Evolutionary conservation across 192 early-diverging fungal genomes (phyloP), one percentile per base, ranked within the genome.

Genomic region (Cladochytrium replicatum): DNA sequence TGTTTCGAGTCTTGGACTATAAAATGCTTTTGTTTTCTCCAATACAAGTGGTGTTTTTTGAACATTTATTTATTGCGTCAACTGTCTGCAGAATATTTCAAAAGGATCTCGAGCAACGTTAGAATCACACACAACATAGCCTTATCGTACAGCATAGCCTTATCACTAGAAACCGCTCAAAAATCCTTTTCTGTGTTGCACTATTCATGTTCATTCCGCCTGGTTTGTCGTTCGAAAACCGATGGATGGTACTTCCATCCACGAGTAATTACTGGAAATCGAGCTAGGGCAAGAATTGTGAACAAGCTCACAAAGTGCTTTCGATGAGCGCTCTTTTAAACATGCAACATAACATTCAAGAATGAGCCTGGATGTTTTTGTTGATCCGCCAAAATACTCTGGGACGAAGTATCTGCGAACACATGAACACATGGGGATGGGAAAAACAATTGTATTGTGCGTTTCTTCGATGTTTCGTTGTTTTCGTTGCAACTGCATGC

Each of bases 361-460:
- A 61, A 0, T 58, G 52, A 83, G 81, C 21, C 26, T 15, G 25
- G 52, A 5, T 6, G 22, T 23, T 3, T 53, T 49, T 53, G 48
- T 11, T 29, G 22, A 49, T 8, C 46, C 31, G 3, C 15, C 5
- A 9, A 43, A 19, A 25, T 21, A 9, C 8, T 53, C 7, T 27
- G 46, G 45, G 54, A 17, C 85, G 88, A 0, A 84, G 88, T 41
- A 78, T 91, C 32, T 87, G 82, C 59, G n/a, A n/a, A n/a, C n/a
- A n/a, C n/a, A n/a, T n/a, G 88, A 89, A 52, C 84, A 89, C 24
- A 91, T 91, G 88, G 88, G 88, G n/a, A 85, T 81, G 1, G 88
- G 87, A 5, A 88, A 88, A 50, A 88, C 83, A 0, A 76, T 77
- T 54, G n/a, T n/a, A n/a, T n/a, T n/a, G n/a, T n/a, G n/a, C n/a